Percentiles rank a stretch among this genome's conserved stretches.
These are phyloP conservation scores for Sporisorium scitamineum DNA, from an alignment of 1,284 basidiomycete species.

Conservation along the genomic window DNA sequence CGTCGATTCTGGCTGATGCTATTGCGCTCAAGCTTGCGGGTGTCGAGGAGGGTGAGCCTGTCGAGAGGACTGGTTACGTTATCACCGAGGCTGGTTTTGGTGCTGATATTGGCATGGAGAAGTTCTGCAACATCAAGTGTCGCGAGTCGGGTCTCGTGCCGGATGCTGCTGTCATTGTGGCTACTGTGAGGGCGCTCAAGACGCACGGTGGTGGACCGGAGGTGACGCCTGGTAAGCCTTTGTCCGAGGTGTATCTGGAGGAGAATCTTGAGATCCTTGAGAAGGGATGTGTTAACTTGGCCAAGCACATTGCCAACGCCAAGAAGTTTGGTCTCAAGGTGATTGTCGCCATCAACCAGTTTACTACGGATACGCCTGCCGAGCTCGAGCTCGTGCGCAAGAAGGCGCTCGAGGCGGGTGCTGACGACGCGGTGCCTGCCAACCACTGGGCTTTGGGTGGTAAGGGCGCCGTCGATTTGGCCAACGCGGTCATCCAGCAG, in stretches of 20 bases:
- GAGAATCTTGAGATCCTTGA: slow-evolving; percentile 91
- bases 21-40: slow-evolving; percentile 97
- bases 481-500: slow-evolving; percentile 62
- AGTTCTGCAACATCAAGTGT: slow-evolving; percentile 99
- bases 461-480: slow-evolving; percentile 63
- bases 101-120: slow-evolving; percentile 86
- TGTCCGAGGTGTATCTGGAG: slow-evolving; percentile 92
- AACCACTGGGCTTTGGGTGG: slow-evolving; percentile 78
- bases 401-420: slow-evolving; percentile 84
- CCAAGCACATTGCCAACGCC: slow-evolving; percentile 93
- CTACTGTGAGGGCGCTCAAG: slow-evolving; percentile 96
- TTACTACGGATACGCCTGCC: slow-evolving; percentile 88
- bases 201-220: slow-evolving; percentile 99
- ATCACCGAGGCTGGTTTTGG: slow-evolving; percentile 99
- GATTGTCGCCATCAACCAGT: slow-evolving; percentile 94
- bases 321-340: slow-evolving; percentile 97
- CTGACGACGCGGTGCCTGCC: slow-evolving; percentile 93
- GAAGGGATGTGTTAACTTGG: slow-evolving; percentile 92
- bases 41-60: slow-evolving; percentile 87
- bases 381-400: slow-evolving; percentile 88
- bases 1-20: slow-evolving; percentile 95
- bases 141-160: slow-evolving; percentile 91
- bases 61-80: slow-evolving; percentile 89
- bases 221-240: slow-evolving; percentile 93
- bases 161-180: slow-evolving; percentile 94